Evolutionary conservation across 108 stramenopile genomes (phyloP).

Genomic region (Nitzschia sp.): DNA sequence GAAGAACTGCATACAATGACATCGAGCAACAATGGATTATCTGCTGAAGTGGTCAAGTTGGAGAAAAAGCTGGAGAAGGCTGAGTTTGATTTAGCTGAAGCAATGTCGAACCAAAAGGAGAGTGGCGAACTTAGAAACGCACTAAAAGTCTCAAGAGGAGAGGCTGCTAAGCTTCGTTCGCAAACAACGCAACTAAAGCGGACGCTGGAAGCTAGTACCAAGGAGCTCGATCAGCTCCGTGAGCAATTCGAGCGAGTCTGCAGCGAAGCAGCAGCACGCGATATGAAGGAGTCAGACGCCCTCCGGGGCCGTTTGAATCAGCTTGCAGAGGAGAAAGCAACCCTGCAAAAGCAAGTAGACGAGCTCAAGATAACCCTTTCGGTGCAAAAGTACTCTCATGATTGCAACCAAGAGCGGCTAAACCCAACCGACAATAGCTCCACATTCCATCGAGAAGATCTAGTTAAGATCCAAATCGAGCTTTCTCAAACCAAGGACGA

Average conservation of each 20-base stretch:
- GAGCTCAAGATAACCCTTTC: constrained; percentile 5
- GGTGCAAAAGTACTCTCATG: neutral
- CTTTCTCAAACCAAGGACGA: neutral
- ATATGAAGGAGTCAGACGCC: constrained; percentile 18
- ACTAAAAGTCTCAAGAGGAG: neutral
- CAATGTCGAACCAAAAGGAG: neutral
- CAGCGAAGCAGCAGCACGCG: neutral
- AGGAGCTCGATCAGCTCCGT: constrained; percentile 24
- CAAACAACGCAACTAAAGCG: constrained; percentile 8
- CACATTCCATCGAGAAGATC: neutral
- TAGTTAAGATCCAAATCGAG: neutral
- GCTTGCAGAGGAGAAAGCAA: constrained; percentile 21
- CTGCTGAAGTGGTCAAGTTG: neutral
- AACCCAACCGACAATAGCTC: neutral
- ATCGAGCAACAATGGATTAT: neutral
- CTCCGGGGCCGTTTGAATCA: constrained; percentile 15
- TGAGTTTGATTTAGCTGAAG: neutral
- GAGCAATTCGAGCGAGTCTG: constrained; percentile 19
- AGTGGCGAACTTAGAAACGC: neutral
- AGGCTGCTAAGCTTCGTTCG: neutral
- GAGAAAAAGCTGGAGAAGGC: neutral
- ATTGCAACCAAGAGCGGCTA: neutral
- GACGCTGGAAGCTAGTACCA: constrained; percentile 24
- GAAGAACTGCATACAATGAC: neutral
- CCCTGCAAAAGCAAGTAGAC: constrained; percentile 24